phyloP scores from a whole-genome alignment of 306 rosid genomes.

The Crataegus laevigata region DNA sequence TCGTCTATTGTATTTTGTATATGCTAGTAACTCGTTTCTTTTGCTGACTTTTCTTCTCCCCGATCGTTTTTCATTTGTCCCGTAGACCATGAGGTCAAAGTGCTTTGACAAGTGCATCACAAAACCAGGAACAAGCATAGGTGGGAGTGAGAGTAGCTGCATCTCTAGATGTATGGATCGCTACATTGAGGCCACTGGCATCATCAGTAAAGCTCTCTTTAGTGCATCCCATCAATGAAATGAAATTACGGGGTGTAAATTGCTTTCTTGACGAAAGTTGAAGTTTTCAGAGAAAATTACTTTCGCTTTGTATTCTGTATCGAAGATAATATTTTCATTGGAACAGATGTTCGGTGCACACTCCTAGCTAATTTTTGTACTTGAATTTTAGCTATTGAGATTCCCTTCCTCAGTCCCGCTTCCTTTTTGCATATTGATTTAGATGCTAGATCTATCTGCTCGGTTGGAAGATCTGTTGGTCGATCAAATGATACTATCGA shows the following conservation, averaged over 20 bases:
- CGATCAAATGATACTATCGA: no score
- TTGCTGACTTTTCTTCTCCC: neutral
- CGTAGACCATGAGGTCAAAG: conserved; percentile 74
- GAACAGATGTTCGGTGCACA: neutral
- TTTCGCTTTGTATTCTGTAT: neutral
- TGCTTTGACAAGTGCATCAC: conserved; percentile 90
- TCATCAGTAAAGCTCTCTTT: conserved; percentile 67
- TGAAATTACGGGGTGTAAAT: conserved; percentile 10
- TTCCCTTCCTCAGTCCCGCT: neutral
- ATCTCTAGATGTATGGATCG: conserved; percentile 90
- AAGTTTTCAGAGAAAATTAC: conserved; percentile 1
- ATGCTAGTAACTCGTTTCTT: neutral
- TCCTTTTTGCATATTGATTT: neutral
- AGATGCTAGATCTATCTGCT: neutral
- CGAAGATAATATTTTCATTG: neutral
- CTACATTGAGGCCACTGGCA: conserved; percentile 92
- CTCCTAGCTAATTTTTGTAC: conserved; percentile 1
- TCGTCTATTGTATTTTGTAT: neutral
- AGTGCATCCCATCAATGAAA: conserved; percentile 41
- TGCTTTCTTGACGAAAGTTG: neutral
- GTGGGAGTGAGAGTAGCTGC: conserved; percentile 88
- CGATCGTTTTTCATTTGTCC: neutral
- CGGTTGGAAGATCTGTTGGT: neutral
- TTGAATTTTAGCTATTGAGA: neutral
- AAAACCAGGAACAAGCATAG: conserved; percentile 85